Conservation (phyloP, 2,329 filamentous ascomycete species). For the Leptographium lundbergii region DNA sequence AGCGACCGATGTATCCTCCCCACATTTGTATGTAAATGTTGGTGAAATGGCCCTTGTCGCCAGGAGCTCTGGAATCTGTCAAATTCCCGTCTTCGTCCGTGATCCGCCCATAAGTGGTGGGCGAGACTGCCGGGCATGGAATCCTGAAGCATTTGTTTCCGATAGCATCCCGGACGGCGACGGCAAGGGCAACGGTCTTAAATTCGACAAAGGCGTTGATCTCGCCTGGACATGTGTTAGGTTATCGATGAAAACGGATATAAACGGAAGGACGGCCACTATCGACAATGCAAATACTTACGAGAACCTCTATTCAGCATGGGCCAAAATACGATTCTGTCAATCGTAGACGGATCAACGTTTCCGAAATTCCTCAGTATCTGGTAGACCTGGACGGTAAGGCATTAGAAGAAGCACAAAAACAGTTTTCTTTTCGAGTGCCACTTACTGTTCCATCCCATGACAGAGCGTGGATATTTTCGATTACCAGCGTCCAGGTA, state of each 20-base stretch:
- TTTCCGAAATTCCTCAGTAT: too few relatives aligned
- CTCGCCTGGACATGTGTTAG: not conserved
- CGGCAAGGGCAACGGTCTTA: not conserved
- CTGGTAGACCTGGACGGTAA: too few relatives aligned
- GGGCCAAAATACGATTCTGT: too few relatives aligned
- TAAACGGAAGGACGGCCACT: not conserved
- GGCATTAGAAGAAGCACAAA: too few relatives aligned
- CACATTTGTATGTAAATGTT: not conserved
- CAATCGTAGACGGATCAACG: too few relatives aligned
- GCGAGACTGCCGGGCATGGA: not conserved
- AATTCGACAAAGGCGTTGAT: not conserved
- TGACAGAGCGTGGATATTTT: too few relatives aligned
- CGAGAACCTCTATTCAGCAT: too few relatives aligned
- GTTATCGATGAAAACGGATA: not conserved
- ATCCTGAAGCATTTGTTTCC: not conserved
- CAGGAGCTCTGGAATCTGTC: too few relatives aligned
- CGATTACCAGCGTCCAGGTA: too few relatives aligned
- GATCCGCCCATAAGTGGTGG: not conserved
- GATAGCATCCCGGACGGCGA: not conserved
- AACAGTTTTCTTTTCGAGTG: too few relatives aligned
- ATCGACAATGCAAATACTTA: too few relatives aligned
- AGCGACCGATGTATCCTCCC: not conserved
- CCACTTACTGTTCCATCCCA: too few relatives aligned
- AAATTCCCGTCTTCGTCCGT: not conserved
- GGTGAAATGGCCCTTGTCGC: not conserved